Conservation (phyloP, 2,329 filamentous ascomycete genomes). For the Colletotrichum trifolii region DNA sequence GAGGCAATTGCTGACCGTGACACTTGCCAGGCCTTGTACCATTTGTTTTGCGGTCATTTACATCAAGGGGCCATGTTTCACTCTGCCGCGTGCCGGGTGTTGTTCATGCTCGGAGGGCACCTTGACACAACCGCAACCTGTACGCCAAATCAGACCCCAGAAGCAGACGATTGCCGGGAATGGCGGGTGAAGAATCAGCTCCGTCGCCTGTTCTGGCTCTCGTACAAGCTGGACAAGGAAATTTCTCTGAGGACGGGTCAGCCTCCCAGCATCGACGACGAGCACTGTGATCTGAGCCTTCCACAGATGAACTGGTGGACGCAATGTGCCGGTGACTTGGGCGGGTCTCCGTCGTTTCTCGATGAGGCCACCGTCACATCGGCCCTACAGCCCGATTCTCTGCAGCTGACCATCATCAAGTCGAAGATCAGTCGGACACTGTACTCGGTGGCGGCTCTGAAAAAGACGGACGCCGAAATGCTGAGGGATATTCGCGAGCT, state of each 20-base stretch:
- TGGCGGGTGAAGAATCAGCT: conserved; percentile 48
- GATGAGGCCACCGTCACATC: conserved; percentile 27
- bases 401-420: conserved; percentile 62
- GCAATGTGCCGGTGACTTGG: conserved; percentile 39
- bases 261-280: conserved; percentile 61
- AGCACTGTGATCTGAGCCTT: conserved; percentile 63
- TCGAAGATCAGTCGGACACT: conserved; percentile 59
- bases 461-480: conserved; percentile 65
- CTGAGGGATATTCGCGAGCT: conserved; percentile 65
- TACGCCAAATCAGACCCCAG: conserved; percentile 33
- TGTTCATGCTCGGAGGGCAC: conserved; percentile 62
- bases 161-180: conserved; percentile 6
- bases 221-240: conserved; percentile 67
- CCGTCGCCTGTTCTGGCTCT: conserved; percentile 64
- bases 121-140: conserved; percentile 28
- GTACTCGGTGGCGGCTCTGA: conserved; percentile 59
- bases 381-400: conserved; percentile 57
- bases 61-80: conserved; percentile 56
- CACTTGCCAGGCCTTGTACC: conserved; percentile 50
- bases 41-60: conserved; percentile 59
- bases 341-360: conserved; percentile 26
- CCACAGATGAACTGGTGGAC: conserved; percentile 49
- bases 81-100: conserved; percentile 56
- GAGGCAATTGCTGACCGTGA: background rate
- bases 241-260: conserved; percentile 63